Evolutionary conservation across 192 early-diverging fungal species (phyloP).

Genomic region (Entophlyctis luteolus): DNA sequence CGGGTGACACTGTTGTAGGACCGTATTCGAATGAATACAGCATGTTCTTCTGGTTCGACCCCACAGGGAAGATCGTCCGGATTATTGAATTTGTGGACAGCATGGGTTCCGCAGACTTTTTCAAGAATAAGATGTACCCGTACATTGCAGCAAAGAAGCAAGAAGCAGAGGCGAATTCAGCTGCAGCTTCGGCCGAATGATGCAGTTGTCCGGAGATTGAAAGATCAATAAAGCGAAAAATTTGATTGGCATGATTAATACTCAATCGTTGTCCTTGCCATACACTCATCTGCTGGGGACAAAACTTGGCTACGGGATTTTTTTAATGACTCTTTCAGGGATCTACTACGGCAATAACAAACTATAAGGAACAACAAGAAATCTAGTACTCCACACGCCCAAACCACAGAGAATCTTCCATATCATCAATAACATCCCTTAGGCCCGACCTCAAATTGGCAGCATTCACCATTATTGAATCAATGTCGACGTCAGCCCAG

Average conservation of each 20-base stretch:
- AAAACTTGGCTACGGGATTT: too few species aligned
- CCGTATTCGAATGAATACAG: neutral
- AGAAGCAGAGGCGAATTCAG: too few species aligned
- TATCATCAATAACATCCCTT: neutral
- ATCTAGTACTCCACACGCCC: too few species aligned
- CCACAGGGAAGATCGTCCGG: neutral
- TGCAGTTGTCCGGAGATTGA: too few species aligned
- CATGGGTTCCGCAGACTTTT: neutral
- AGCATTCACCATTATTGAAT: neutral
- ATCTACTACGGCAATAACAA: too few species aligned
- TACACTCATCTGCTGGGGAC: too few species aligned
- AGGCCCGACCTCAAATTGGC: neutral
- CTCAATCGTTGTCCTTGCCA: too few species aligned
- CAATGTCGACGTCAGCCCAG: neutral
- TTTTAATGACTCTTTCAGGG: too few species aligned
- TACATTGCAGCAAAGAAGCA: neutral
- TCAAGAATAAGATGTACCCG: neutral
- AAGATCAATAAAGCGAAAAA: neutral
- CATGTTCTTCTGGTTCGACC: neutral
- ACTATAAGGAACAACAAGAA: too few species aligned
- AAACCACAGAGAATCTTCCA: too few species aligned
- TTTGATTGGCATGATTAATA: neutral
- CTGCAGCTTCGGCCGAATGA: too few species aligned
- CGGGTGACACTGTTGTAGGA: neutral
- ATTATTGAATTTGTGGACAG: neutral